Evolutionary conservation across 2,329 filamentous ascomycete species (phyloP).

Genomic region (Talaromyces sp.): DNA sequence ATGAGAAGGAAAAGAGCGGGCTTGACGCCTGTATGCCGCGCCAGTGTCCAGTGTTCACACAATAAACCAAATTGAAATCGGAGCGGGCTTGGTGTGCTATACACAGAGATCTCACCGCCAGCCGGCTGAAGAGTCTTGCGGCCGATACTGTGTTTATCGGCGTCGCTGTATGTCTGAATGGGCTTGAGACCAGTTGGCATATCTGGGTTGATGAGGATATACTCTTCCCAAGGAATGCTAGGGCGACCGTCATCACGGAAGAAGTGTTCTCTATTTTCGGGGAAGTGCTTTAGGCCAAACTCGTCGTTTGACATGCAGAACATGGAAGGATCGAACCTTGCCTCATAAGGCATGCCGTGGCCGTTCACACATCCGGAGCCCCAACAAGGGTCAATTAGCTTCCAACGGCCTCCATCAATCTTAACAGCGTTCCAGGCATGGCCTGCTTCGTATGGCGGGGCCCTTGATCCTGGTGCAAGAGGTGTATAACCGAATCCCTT

Average conservation of each 20-base stretch:
- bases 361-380: conserved; percentile 73
- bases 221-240: conserved; percentile 76
- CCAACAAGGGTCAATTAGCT: conserved; percentile 91
- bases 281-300: conserved; percentile 82
- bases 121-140: conserved; percentile 64
- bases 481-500: conserved; percentile 78
- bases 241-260: conserved; percentile 71
- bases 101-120: conserved; percentile 62
- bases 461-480: conserved; percentile 63
- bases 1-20: conserved; percentile 68
- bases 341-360: conserved; percentile 61
- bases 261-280: conserved; percentile 67
- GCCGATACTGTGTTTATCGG: conserved; percentile 54
- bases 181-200: conserved; percentile 41
- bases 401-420: conserved; percentile 87
- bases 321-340: conserved; percentile 65
- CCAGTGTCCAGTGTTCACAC: conserved; percentile 82
- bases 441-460: conserved; percentile 65
- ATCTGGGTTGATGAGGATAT: conserved; percentile 66
- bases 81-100: conserved; percentile 57
- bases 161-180: conserved; percentile 53
- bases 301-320: conserved; percentile 72
- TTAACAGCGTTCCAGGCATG: conserved; percentile 95
- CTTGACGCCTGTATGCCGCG: conserved; percentile 63
- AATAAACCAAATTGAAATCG: conserved; percentile 79